Base-by-base conservation (phyloP, 1,284 basidiomycete genomes). In the Sporisorium graminicola region DNA sequence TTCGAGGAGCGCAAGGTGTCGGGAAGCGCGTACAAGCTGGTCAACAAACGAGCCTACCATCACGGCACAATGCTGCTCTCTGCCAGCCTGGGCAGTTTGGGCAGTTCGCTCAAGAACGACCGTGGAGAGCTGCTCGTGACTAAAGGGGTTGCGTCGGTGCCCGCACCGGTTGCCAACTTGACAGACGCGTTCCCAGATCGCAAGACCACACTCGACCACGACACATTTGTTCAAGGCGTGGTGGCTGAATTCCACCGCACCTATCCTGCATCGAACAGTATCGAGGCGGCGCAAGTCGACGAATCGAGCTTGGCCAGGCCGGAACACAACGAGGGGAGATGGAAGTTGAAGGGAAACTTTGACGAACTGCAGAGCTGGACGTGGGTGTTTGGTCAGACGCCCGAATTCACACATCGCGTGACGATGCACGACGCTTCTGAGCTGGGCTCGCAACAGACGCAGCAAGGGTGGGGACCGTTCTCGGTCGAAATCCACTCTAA, bases 31-130 rank as follows among this genome's bases (percentile, higher is more conserved):
- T 99, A 98, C 88, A 98, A 98, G 87, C 93, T 99, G 66, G 92
- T 93, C 43, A 93, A 91, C 77, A 90, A 91, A 68, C 88, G 97
- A 18, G 94, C 95, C 1, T 99, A 98, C 86, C 96, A 99, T 82
- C 97, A 99, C 83, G 97, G 97, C 0, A 99, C 96, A n/a, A 98
- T 99, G 96, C 90, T 99, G 29, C 92, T 99, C 7, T 65, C 71
- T 8, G 74, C 82, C 1, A 65, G 80, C 24, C 57, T 85, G 3
- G 61, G 58, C 10, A 67, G 66, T 35, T 61, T 85, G 22, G 80
- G 79, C 7, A 72, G 77, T 20, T 70, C 78, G n/a, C 61, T 80
- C 37, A 59, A 66, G 31, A 92, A 93, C 14, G 93, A 94, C 5
- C 96, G 67, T 1, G 92, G 93, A 0, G 89, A 91, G 58, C 87